Conservation (phyloP, 2,329 filamentous ascomycete species). For the Calonectria naviculata region DNA sequence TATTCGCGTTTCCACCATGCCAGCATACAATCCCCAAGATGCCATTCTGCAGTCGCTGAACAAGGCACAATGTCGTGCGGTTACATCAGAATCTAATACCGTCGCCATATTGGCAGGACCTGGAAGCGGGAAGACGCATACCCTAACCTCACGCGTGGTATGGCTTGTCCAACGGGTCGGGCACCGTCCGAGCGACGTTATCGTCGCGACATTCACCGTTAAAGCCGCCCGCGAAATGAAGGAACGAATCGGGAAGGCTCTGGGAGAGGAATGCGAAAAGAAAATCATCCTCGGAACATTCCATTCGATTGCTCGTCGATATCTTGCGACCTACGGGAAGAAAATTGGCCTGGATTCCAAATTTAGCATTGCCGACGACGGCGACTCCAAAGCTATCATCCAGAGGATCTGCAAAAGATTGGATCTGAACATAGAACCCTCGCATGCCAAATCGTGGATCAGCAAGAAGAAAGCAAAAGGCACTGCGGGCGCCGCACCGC, state of each 20-base stretch:
- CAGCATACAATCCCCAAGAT: slow-evolving; percentile 35
- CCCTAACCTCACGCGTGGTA: slow-evolving; percentile 90
- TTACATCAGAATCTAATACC: slow-evolving; percentile 62
- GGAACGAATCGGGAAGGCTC: slow-evolving; percentile 80
- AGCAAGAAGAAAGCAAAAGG: slow-evolving; percentile 73
- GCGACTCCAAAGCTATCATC: slow-evolving; percentile 83
- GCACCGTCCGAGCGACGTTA: slow-evolving; percentile 84
- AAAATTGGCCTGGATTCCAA: slow-evolving; percentile 84
- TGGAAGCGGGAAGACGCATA: slow-evolving; percentile 92
- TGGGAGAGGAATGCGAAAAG: slow-evolving; percentile 81
- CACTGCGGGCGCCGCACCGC: slow-evolving; percentile 54
- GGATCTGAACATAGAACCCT: slow-evolving; percentile 75
- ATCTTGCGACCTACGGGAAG: slow-evolving; percentile 85
- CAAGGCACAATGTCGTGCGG: slow-evolving; percentile 65
- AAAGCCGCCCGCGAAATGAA: slow-evolving; percentile 97
- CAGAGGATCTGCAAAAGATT: slow-evolving; percentile 85
- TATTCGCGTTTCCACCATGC: slow-evolving; percentile 41
- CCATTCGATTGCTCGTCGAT: slow-evolving; percentile 90
- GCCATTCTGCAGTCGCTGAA: slow-evolving; percentile 63
- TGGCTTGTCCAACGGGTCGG: slow-evolving; percentile 82
- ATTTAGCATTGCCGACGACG: slow-evolving; percentile 91
- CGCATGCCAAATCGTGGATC: slow-evolving; percentile 79
- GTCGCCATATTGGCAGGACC: slow-evolving; percentile 76
- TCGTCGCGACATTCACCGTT: slow-evolving; percentile 97
- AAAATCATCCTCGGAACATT: slow-evolving; percentile 92